Evolutionary conservation across 805 yeast genomes (phyloP).

Genomic region (Cyberlindnera maritima): DNA sequence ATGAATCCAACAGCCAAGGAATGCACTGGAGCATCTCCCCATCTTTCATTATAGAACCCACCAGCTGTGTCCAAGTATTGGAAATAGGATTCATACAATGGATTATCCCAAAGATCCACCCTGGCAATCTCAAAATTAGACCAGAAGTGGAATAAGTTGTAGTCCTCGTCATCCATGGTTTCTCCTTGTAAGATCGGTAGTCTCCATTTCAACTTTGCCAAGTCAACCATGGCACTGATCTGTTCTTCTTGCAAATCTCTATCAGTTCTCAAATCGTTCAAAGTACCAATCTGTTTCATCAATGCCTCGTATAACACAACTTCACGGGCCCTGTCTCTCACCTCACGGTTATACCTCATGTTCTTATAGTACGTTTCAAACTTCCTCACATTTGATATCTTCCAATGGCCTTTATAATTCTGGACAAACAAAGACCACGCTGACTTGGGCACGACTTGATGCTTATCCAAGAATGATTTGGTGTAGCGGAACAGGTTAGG

Average conservation of each 20-base stretch:
- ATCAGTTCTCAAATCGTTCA: constrained; percentile 8
- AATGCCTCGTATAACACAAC: constrained; percentile 32
- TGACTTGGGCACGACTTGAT: constrained; percentile 49
- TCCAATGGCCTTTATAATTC: constrained; percentile 33
- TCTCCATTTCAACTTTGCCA: constrained; percentile 33
- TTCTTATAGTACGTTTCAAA: constrained; percentile 28
- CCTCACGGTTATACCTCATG: constrained; percentile 27
- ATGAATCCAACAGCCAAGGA: constrained; percentile 81
- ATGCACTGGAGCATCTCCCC: constrained; percentile 98
- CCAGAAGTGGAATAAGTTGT: constrained; percentile 87
- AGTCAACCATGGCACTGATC: constrained; percentile 36
- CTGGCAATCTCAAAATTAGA: constrained; percentile 90
- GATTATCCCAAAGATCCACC: constrained; percentile 67
- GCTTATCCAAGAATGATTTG: constrained; percentile 51
- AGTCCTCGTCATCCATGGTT: constrained; percentile 62
- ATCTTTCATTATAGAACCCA: constrained; percentile 87
- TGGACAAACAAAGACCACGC: constrained; percentile 68
- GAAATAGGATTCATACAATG: constrained; percentile 65
- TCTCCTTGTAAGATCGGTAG: constrained; percentile 44
- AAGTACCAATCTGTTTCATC: constrained; percentile 11
- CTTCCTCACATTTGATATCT: constrained; percentile 31
- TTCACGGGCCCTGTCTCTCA: constrained; percentile 28
- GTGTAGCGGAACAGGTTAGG: constrained; percentile 80
- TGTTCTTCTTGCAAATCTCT: constrained; percentile 30
- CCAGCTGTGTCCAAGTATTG: constrained; percentile 64